Evolutionary conservation across 208 protist species (phyloP), one percentile per base, ranked within the genome.

Genomic region (Porcisia deanei): DNA sequence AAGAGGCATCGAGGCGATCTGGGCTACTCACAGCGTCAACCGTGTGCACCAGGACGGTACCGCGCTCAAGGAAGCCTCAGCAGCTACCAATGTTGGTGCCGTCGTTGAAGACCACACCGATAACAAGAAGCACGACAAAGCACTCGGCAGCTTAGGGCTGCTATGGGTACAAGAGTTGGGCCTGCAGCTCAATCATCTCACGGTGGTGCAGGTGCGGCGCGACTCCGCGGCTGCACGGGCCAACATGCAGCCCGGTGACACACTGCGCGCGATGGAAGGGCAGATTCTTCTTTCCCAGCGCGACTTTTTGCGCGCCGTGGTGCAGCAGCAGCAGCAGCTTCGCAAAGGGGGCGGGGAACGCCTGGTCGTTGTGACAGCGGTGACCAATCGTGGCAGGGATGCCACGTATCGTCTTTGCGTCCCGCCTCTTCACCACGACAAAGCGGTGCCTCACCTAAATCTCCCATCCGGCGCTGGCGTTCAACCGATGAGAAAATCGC

Each of bases 201-300:
- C 34, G 14, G 73, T 82, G 25, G 57, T 65, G 4, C 60, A 66
- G 14, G 70, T 78, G 12, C 67, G 69, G 39, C 58, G 30, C 45
- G 57, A n/a, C 41, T 55, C 68, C 55, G 43, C 72, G 10, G 82
- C 82, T 34, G 82, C 77, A 10, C 77, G 75, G 45, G 82, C 82
- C 6, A 69, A 71, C n/a, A 7, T 85, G n/a, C 77, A 77, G 41
- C 68, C 71, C 34, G 82, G 82, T 30, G 82, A 85, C 74, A 69
- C 57, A 45, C 54, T 85, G 25, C 82, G 77, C 73, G 74, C 69
- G 4, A 16, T 85, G 52, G 71, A 85, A 52, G 82, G 82, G 4
- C 34, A 75, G 10, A 22, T 57, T 3, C 73, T 82, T 37, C 37
- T 55, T 58, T 73, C 73, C 2, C 67, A 43, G 45, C 7, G 34